Evolutionary conservation across 139 green algal species (phyloP), one percentile per base, ranked within the genome.

Genomic region (Nannochloris sp.): DNA sequence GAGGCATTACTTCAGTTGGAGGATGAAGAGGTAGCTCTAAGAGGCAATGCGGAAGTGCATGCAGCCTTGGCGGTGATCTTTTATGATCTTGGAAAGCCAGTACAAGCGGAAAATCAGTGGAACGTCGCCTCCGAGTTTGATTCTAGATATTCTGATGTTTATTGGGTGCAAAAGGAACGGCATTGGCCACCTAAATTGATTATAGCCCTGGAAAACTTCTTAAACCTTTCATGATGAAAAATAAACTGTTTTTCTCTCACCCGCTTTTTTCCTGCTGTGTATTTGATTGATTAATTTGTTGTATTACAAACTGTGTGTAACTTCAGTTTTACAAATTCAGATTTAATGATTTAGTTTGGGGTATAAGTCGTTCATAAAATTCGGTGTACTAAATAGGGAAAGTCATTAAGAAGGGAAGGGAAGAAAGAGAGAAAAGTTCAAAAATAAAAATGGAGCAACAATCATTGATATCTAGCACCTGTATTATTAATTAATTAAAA

Each of bases 11-110:
- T 83, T 32, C 79, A 82, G 27, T 66, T 91, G 31, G 73, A 84
- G 60, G 84, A 88, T 46, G 67, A 80, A 69, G 81, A 81, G 42
- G 71, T 78, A 32, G 24, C 54, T 1, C 42, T 87, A 30, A 44
- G 69, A 13, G 82, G 82, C 0, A 68, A 54, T 12, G 58, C 78
- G 6, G 83, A 89, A 63, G 79, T 89, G 23, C 85, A 91, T 57
- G 83, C 84, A 13, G 83, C 85, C 4, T 78, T 91, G 34, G 85
- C 85, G 10, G 64, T 60, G 2, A 63, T 90, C 27, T 37, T 89
- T 34, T 91, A 86, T 36, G 44, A 58, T 15, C 30, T 36, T 25
- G 74, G 84, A 64, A 48, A 71, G 4, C 80, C 24, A 9, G 31
- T 65, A 15, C 31, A 64, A 39, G 81, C 85, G 3, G 85, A 91